These are phyloP conservation scores for Symmetrospora coprosmae DNA, from an alignment of 768 basidiomycete genomes.

Conservation along the genomic window DNA sequence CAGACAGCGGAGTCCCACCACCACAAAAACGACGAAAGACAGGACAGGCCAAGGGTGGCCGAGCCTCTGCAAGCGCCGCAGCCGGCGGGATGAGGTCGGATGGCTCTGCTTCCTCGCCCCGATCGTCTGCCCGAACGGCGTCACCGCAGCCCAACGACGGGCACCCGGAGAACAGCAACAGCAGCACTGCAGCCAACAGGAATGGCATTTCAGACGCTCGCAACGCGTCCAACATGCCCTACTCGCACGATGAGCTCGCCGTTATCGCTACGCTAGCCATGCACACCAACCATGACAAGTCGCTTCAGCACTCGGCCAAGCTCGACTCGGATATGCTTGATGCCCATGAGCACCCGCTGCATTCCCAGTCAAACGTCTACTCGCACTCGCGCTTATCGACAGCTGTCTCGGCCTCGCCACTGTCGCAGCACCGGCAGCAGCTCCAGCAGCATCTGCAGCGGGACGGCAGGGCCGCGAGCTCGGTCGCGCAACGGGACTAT, in stretches of 20 bases:
- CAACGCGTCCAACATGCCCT: too few species aligned
- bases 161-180: too few species aligned
- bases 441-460: not conserved
- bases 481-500: not conserved
- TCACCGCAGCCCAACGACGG: too few species aligned
- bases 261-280: slow-evolving; percentile 16
- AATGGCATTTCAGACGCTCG: too few species aligned
- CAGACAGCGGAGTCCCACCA: too few species aligned
- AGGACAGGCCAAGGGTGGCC: too few species aligned
- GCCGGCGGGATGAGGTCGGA: too few species aligned
- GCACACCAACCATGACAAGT: slow-evolving; percentile 15
- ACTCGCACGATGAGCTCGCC: slow-evolving; percentile 9
- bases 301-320: not conserved
- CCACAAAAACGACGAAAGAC: too few species aligned
- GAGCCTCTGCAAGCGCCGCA: too few species aligned
- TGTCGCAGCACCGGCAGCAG: not conserved
- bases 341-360: slow-evolving; percentile 9
- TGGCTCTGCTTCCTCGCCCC: too few species aligned
- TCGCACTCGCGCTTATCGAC: not conserved
- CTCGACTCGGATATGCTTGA: slow-evolving; percentile 7
- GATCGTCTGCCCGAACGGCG: too few species aligned
- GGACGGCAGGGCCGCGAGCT: not conserved
- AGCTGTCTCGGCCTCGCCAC: not conserved
- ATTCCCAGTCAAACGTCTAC: not conserved
- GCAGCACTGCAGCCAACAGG: too few species aligned